Evolutionary conservation across 768 basidiomycete genomes (phyloP).

Genomic region (Cystobasidium tubakii): DNA sequence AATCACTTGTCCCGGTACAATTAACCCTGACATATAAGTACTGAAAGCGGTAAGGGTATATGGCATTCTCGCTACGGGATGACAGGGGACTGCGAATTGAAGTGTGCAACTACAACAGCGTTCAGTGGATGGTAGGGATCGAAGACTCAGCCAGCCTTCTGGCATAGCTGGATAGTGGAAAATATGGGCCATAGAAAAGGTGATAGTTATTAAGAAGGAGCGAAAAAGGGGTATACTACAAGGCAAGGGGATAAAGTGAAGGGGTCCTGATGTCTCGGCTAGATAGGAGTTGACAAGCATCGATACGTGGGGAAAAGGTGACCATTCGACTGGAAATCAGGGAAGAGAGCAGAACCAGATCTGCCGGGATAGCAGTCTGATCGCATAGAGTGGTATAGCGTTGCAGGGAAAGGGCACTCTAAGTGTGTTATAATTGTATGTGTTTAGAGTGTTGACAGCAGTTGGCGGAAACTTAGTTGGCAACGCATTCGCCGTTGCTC

Average conservation of each 20-base stretch:
- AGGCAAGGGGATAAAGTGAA: neutral
- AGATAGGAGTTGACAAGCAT: no score
- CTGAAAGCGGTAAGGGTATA: neutral
- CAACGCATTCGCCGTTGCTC: conserved; percentile 35
- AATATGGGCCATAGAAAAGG: neutral
- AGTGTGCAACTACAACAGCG: neutral
- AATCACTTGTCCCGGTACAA: neutral
- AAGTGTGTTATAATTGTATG: neutral
- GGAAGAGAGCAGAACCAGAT: no score
- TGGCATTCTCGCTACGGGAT: neutral
- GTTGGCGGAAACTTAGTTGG: conserved; percentile 9
- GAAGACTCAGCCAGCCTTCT: neutral
- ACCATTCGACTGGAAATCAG: no score
- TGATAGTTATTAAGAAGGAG: neutral
- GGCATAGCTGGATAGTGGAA: neutral
- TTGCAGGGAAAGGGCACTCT: no score
- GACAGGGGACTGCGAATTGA: neutral
- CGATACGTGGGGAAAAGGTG: no score
- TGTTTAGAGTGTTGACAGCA: neutral
- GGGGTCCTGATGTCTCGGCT: no score
- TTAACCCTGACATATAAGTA: neutral
- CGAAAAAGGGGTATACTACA: conserved; percentile 7
- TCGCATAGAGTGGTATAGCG: no score
- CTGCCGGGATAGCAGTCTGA: no score
- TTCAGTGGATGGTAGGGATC: neutral